Evolutionary conservation across 208 protist species (phyloP).

Genomic region (Crithidia bombi): DNA sequence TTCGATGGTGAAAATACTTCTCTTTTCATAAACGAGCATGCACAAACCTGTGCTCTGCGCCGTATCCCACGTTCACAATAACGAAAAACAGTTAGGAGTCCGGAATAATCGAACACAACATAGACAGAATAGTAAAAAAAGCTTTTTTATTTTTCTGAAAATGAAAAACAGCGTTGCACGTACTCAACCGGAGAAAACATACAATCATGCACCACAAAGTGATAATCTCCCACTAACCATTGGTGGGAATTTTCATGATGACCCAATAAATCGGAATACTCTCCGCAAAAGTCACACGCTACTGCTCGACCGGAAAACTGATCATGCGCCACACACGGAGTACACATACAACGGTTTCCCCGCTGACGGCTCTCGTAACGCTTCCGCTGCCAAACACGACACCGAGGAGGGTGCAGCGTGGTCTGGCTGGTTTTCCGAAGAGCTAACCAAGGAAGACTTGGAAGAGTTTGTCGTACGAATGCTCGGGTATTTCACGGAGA

Average conservation of each 20-base stretch:
- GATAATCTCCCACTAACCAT: constrained; percentile 83
- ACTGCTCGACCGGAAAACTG: constrained; percentile 47
- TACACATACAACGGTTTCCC: constrained; percentile 71
- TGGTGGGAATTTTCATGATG: constrained; percentile 91
- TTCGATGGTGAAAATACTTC: too few species aligned
- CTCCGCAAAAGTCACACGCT: constrained; percentile 86
- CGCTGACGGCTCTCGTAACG: constrained; percentile 9
- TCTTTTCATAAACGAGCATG: too few species aligned
- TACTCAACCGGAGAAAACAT: constrained; percentile 64
- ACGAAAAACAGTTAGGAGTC: too few species aligned
- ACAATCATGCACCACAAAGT: constrained; percentile 57
- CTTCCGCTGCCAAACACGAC: not conserved
- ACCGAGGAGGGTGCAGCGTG: constrained; percentile 49
- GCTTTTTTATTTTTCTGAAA: not conserved
- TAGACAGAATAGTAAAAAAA: not conserved
- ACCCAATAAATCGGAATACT: constrained; percentile 83
- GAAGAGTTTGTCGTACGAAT: constrained; percentile 82
- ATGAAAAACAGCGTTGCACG: constrained; percentile 87
- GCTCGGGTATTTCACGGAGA: constrained; percentile 79
- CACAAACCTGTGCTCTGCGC: too few species aligned
- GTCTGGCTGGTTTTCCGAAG: constrained; percentile 74
- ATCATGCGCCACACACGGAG: constrained; percentile 81
- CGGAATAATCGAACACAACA: not conserved
- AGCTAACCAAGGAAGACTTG: constrained; percentile 61
- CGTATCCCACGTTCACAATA: too few species aligned